A percentile compares a stretch with the other conserved stretches of the same genome.
Conservation (phyloP, 495 filamentous ascomycete species). For the Talaromyces ruber region DNA sequence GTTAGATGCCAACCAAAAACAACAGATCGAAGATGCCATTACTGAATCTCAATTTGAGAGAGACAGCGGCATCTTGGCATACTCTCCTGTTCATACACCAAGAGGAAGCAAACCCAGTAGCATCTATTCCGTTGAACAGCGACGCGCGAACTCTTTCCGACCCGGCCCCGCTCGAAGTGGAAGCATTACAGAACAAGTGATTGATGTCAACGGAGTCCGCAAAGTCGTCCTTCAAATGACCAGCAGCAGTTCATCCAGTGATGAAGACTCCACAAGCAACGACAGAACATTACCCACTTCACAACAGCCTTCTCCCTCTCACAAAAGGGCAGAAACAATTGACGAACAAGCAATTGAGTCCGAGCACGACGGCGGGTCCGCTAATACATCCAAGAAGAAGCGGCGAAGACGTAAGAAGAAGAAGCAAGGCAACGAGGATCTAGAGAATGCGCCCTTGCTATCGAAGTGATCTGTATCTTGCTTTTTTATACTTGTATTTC, state of each 20-base stretch:
- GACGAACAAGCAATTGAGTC: not conserved
- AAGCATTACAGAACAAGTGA: constrained; percentile 80
- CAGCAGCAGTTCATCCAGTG: constrained; percentile 40
- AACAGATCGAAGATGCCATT: not conserved
- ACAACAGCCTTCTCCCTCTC: not conserved
- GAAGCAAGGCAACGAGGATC: not conserved
- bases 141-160: constrained; percentile 17
- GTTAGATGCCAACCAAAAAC: constrained; percentile 17
- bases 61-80: not conserved
- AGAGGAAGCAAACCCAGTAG: constrained; percentile 1
- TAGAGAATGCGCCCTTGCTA: constrained; percentile 4
- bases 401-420: constrained; percentile 5
- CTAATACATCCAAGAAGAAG: constrained; percentile 3
- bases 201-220: constrained; percentile 72
- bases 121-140: not conserved
- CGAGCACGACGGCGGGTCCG: not conserved
- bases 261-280: constrained; percentile 11
- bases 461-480: not conserved
- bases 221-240: constrained; percentile 79
- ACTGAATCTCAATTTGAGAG: not conserved
- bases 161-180: constrained; percentile 62
- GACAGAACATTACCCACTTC: not conserved
- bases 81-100: not conserved
- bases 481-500: not conserved
- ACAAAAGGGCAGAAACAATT: not conserved